These are phyloP conservation scores for Cordyceps cicadae DNA, from an alignment of 2,329 filamentous ascomycete species.

Conservation along the genomic window DNA sequence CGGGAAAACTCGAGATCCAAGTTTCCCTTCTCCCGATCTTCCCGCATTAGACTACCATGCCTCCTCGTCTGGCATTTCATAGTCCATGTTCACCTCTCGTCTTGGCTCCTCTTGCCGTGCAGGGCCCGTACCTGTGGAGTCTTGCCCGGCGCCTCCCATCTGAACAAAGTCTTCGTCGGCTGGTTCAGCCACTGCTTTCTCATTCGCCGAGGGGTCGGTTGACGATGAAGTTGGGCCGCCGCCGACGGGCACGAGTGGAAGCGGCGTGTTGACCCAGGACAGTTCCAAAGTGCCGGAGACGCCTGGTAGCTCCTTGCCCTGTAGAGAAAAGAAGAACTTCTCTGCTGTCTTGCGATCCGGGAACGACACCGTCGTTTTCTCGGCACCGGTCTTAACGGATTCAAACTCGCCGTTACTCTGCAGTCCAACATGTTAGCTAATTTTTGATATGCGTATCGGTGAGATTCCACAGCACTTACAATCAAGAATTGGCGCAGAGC, in stretches of 20 bases:
- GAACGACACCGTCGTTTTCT: constrained; percentile 50
- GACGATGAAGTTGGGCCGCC: neutral
- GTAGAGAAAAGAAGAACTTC: constrained; percentile 53
- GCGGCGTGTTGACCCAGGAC: constrained; percentile 45
- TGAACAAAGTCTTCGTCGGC: constrained; percentile 12
- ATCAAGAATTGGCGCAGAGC: constrained; percentile 62
- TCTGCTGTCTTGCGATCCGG: constrained; percentile 64
- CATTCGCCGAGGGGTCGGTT: constrained; percentile 11
- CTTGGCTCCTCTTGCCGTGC: constrained; percentile 20
- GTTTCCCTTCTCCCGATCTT: neutral
- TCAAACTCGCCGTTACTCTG: constrained; percentile 57
- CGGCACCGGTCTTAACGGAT: constrained; percentile 42
- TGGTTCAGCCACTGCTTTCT: constrained; percentile 10
- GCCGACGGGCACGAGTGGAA: constrained; percentile 16
- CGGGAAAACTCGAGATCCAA: no score
- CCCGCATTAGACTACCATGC: constrained; percentile 27
- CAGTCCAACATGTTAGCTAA: neutral
- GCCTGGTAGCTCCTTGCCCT: constrained; percentile 50
- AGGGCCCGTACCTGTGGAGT: constrained; percentile 8
- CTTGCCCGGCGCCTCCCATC: constrained; percentile 17
- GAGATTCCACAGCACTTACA: constrained; percentile 34
- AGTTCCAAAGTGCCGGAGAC: constrained; percentile 56
- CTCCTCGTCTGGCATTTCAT: constrained; percentile 45
- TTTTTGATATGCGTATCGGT: neutral
- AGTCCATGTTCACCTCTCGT: constrained; percentile 39